Evolutionary conservation across 2,329 filamentous ascomycete genomes (phyloP).

Genomic region (Colletotrichum noveboracense): DNA sequence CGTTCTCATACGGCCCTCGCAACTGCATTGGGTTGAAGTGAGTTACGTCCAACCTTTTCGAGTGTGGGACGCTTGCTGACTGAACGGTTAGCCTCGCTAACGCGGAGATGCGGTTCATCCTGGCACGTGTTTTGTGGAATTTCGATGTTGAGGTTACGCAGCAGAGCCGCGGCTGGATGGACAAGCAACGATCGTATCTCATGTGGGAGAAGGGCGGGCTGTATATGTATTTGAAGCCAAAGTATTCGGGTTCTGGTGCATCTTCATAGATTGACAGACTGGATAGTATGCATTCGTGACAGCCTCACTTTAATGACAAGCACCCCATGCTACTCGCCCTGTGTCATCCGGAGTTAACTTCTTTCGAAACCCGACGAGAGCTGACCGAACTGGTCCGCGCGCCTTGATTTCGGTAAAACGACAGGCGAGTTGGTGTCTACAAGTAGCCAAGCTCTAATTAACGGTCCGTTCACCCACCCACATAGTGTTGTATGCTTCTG

Average conservation of each 20-base stretch:
- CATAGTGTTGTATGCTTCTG: neutral
- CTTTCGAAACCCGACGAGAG: neutral
- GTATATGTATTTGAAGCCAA: neutral
- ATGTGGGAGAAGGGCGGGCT: neutral
- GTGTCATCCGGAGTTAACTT: neutral
- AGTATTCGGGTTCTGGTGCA: neutral
- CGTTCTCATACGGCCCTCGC: neutral
- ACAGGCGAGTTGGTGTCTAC: neutral
- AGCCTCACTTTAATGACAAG: neutral
- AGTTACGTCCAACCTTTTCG: neutral
- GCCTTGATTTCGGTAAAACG: neutral
- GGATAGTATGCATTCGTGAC: neutral
- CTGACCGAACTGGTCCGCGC: neutral
- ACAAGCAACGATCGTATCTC: neutral
- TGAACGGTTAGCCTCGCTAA: neutral
- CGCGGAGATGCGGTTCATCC: neutral
- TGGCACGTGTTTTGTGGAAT: neutral
- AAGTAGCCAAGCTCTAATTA: neutral
- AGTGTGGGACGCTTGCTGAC: neutral
- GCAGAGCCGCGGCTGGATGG: neutral
- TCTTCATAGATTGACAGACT: neutral
- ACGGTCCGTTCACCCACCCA: neutral
- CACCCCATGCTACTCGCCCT: rapidly evolving
- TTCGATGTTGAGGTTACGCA: neutral
- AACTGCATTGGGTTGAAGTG: neutral